Percentiles rank a stretch among this genome's conserved stretches.
These are phyloP conservation scores for Lophiostoma macrostomum DNA, from an alignment of 495 filamentous ascomycete genomes.

Conservation along the genomic window DNA sequence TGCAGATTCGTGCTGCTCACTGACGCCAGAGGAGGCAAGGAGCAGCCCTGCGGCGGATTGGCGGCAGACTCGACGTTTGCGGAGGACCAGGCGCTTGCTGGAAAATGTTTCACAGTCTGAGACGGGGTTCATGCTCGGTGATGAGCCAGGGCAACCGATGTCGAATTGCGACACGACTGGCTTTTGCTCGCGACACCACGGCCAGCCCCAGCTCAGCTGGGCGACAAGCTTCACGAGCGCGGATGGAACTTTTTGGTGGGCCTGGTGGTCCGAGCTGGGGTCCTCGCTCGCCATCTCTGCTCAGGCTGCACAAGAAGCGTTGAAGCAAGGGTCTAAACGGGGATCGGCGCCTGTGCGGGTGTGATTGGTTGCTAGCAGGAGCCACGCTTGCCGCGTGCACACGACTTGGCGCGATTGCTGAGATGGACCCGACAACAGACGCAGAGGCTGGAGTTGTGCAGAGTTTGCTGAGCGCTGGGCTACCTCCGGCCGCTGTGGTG, in stretches of 20 bases:
- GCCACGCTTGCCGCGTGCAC: too few relatives aligned
- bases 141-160: not conserved
- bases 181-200: not conserved
- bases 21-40: slow-evolving; percentile 1
- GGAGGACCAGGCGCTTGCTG: not conserved
- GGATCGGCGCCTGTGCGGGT: slow-evolving; percentile 8
- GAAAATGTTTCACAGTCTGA: slow-evolving; percentile 4
- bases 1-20: slow-evolving; percentile 1
- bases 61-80: not conserved
- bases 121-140: not conserved
- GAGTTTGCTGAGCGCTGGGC: not conserved
- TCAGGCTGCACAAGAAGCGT: not conserved
- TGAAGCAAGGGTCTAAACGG: slow-evolving; percentile 12
- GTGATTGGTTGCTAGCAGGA: slow-evolving; percentile 9
- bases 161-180: slow-evolving; percentile 1
- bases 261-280: not conserved
- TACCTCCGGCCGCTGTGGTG: not conserved
- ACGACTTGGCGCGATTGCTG: not conserved
- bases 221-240: too few relatives aligned
- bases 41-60: not conserved
- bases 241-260: too few relatives aligned
- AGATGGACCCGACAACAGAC: not conserved
- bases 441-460: slow-evolving; percentile 24
- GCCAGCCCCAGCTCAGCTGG: too few relatives aligned
- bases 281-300: not conserved